phyloP scores from a whole-genome alignment of 805 yeast species.

The Candida gorgasii region DNA sequence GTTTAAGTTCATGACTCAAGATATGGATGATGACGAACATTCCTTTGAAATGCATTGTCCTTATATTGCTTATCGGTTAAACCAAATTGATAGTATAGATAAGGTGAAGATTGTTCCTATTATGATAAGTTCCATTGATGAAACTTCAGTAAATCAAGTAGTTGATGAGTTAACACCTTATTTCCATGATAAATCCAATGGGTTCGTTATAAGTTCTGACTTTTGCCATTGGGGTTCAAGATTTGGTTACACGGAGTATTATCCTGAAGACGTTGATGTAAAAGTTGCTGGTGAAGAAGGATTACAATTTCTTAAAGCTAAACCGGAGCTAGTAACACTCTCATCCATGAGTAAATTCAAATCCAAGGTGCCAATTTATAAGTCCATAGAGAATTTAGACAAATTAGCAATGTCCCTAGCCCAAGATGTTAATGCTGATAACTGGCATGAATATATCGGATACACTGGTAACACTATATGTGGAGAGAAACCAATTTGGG shows the following conservation, averaged over 20 bases:
- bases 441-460: constrained; percentile 68
- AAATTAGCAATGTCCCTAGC: constrained; percentile 65
- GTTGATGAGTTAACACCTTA: constrained; percentile 54
- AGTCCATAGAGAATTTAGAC: constrained; percentile 76
- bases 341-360: constrained; percentile 8
- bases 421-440: constrained; percentile 51
- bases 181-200: constrained; percentile 53
- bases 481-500: constrained; percentile 80
- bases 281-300: background rate
- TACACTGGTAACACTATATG: constrained; percentile 87
- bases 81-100: constrained; percentile 21
- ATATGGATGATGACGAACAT: constrained; percentile 81
- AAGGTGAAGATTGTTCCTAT: constrained; percentile 70
- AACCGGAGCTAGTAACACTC: constrained; percentile 4
- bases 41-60: constrained; percentile 96
- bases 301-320: constrained; percentile 5
- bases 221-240: constrained; percentile 88
- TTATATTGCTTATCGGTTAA: constrained; percentile 53
- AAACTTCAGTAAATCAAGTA: constrained; percentile 42
- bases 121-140: constrained; percentile 66
- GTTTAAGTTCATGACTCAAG: constrained; percentile 57
- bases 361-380: constrained; percentile 52
- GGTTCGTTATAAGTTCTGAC: constrained; percentile 83
- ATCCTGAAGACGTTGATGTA: constrained; percentile 12
- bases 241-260: constrained; percentile 44